Percentiles rank a stretch among this genome's conserved stretches.
phyloP scores from a whole-genome alignment of 2,329 filamentous ascomycete species.

The Pyrenophora graminea region DNA sequence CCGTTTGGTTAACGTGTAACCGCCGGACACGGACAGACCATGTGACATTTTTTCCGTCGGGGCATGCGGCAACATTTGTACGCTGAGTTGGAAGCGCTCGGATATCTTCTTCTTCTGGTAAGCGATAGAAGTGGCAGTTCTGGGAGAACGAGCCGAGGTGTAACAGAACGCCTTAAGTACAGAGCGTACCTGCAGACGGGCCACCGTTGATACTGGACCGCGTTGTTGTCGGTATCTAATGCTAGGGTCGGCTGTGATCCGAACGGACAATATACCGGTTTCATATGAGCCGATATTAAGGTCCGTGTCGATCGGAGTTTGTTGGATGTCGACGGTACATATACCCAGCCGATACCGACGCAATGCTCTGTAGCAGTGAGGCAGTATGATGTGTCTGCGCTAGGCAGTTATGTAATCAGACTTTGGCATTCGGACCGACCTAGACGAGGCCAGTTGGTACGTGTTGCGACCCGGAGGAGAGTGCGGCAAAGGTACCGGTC shows the following conservation, averaged over 20 bases:
- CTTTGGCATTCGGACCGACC: neutral
- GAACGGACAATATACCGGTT: slow-evolving; percentile 25
- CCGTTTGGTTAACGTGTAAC: slow-evolving; percentile 3
- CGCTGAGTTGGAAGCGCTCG: slow-evolving; percentile 5
- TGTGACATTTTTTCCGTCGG: neutral
- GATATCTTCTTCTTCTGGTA: slow-evolving; percentile 7
- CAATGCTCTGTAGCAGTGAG: neutral
- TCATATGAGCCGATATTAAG: slow-evolving; percentile 26
- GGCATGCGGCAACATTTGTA: slow-evolving; percentile 4
- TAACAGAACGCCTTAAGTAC: slow-evolving; percentile 12
- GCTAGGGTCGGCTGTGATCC: slow-evolving; percentile 29
- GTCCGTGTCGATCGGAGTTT: slow-evolving; percentile 18
- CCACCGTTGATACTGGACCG: slow-evolving; percentile 18
- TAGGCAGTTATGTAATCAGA: slow-evolving; percentile 1
- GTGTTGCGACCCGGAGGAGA: neutral
- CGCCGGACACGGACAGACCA: neutral
- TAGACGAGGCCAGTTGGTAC: neutral
- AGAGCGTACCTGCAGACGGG: slow-evolving; percentile 35
- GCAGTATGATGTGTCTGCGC: slow-evolving; percentile 4
- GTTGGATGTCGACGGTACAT: slow-evolving; percentile 5
- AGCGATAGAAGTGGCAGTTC: slow-evolving; percentile 2
- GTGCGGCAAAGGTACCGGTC: slow-evolving; percentile 7
- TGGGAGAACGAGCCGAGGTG: slow-evolving; percentile 5
- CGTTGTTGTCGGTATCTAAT: slow-evolving; percentile 12
- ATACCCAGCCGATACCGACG: slow-evolving; percentile 5